A percentile compares a stretch with the other conserved stretches of the same genome.
These are phyloP conservation scores for Fusarium euwallaceae DNA, from an alignment of 2,329 filamentous ascomycete genomes.

Conservation along the genomic window DNA sequence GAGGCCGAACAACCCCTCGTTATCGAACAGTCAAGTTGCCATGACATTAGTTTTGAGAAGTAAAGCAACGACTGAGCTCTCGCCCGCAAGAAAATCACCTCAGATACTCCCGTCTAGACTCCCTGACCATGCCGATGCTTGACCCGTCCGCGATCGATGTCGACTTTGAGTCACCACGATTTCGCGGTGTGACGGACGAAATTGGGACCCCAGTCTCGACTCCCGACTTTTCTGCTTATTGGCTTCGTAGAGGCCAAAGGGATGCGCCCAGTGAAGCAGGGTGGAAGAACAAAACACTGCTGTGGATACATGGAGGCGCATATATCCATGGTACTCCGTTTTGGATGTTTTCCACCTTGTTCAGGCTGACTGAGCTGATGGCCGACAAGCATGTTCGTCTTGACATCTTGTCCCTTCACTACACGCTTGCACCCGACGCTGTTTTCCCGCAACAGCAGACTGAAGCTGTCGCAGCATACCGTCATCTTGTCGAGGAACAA, in stretches of 20 bases:
- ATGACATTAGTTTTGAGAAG: background rate
- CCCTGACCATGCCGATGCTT: background rate
- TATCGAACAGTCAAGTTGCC: background rate
- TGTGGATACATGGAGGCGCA: conserved; percentile 11
- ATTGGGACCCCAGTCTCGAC: background rate
- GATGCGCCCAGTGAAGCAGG: background rate
- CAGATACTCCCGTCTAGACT: background rate
- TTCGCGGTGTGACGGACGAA: background rate
- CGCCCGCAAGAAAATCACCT: background rate
- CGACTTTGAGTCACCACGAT: background rate
- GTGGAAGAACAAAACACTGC: conserved; percentile 4
- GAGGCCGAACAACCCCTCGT: background rate
- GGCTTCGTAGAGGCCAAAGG: background rate
- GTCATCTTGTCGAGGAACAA: conserved; percentile 1
- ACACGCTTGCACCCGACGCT: conserved; percentile 6
- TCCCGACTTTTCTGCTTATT: background rate
- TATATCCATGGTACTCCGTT: conserved; percentile 6
- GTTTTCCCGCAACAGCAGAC: conserved; percentile 3
- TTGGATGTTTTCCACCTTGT: conserved; percentile 18
- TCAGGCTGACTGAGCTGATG: conserved; percentile 9
- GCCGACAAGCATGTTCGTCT: conserved; percentile 2
- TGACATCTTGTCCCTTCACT: conserved; percentile 6
- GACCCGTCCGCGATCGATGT: background rate
- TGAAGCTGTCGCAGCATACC: conserved; percentile 11
- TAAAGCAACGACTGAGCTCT: background rate